Evolutionary conservation across 2,329 filamentous ascomycete species (phyloP), one percentile per base, ranked within the genome.

Genomic region (Penicillium sp.): DNA sequence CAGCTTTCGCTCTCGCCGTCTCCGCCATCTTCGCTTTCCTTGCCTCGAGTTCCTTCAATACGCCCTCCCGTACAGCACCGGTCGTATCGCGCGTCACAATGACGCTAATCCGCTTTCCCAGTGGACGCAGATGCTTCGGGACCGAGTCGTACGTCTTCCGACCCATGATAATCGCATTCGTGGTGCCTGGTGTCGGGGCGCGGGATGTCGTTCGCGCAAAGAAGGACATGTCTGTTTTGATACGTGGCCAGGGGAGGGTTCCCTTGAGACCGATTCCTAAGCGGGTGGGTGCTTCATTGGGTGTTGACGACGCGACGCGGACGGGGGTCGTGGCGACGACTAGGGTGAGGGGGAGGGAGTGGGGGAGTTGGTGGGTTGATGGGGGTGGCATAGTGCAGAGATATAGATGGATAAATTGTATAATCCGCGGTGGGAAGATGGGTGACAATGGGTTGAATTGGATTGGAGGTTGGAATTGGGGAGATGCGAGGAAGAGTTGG

Each of bases 91-190:
- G 69, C 52, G 87, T 90, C 67, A 99, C 82, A 66, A 98, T 86
- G 43, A 97, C 86, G 76, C 97, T 98, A 54, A 93, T 81, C 10
- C 95, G 83, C 64, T 87, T 89, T 63, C 87, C 88, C 37, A 99
- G 83, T 19, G 95, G 95, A 2, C 93, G 85, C 74, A 95, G 93
- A 55, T 83, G 84, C 6, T 82, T 73, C 2, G 95, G 94, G 62
- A 99, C 94, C 65, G 88, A 92, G 55, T 96, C 92, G 89, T 94
- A 99, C 0, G 95, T 99, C 78, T 96, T 97, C 72, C 95, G 90
- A 62, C 95, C 95, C 95, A 99, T 99, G 68, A 99, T 89, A 55
- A 98, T 91, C 19, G 91, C 90, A 76, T 93, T 94, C 1, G 70
- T 73, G 28, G 56, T 67, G 2, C 64, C 66, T 0, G 70, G 57